Conservation (phyloP, 1,284 basidiomycete species). For the Mycena citricolor region DNA sequence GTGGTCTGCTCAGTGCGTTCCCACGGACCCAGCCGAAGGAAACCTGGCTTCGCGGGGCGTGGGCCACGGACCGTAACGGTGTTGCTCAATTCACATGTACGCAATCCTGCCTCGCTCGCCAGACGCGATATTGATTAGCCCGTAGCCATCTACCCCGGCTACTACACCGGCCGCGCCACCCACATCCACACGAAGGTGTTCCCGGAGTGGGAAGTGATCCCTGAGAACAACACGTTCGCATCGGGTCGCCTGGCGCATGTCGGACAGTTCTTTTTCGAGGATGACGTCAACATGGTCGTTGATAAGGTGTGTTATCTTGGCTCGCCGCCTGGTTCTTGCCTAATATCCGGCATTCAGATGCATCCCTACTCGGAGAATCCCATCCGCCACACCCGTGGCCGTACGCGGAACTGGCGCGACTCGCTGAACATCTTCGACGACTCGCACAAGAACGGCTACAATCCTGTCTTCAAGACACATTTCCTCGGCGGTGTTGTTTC, state of each 20-base stretch:
- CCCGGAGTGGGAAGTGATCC: constrained; percentile 36
- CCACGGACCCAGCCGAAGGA: constrained; percentile 42
- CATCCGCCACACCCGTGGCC: constrained; percentile 42
- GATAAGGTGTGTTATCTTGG: constrained; percentile 44
- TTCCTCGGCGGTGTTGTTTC: constrained; percentile 46
- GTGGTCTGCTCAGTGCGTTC: constrained; percentile 40
- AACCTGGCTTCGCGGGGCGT: constrained; percentile 65
- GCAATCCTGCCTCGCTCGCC: constrained; percentile 15
- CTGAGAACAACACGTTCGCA: constrained; percentile 19
- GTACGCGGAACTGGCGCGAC: constrained; percentile 50
- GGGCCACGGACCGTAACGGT: constrained; percentile 65
- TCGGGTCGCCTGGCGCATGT: constrained; percentile 46
- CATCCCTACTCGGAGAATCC: constrained; percentile 49
- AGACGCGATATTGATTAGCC: not conserved
- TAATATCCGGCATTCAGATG: constrained; percentile 34
- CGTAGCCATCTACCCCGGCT: constrained; percentile 67
- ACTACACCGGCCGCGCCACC: constrained; percentile 53
- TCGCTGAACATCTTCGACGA: constrained; percentile 52
- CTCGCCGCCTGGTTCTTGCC: not conserved
- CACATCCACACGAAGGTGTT: constrained; percentile 57
- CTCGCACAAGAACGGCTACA: constrained; percentile 41
- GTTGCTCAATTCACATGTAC: constrained; percentile 61
- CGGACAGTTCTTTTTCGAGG: constrained; percentile 71
- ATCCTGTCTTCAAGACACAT: constrained; percentile 50
- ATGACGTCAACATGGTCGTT: constrained; percentile 49